Base-by-base conservation (phyloP, 208 protist species). In the Trypanosoma lewisi region DNA sequence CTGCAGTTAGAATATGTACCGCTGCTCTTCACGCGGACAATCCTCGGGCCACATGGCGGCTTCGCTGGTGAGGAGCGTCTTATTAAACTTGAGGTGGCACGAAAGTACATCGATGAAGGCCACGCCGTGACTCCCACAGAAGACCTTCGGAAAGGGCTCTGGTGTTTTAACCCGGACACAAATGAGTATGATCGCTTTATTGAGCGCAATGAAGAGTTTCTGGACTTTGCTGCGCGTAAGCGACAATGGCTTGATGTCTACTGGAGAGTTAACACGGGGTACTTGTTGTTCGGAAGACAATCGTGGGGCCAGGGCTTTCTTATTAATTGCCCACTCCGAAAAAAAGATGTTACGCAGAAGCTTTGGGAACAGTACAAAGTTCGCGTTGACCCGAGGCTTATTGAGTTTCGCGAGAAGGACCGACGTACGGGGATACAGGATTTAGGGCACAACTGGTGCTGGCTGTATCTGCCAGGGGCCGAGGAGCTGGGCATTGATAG, bases 351-450 rank as follows among this genome's bases (percentile, higher is more conserved):
- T 39, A 72, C 85, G 19, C 91, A 96, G 78, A 96, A 96, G 66
- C 77, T 96, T 70, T 96, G 91, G 88, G 85, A 96, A 75, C 91
- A 96, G 80, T 94, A 94, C 71, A 93, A 93, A 68, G 91, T 96
- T 23, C 85, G 91, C 28, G 63, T 96, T 0, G 91, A 96, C 42
- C 87, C 87, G 2, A 63, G 84, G 2, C 77, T 96, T 16, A 87
- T 96, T 51, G 91, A 96, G 56, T 84, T 96, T 51, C 82, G 91
- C 19, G 86, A 94, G 62, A 90, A 92, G 63, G 91, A 96, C 48
- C 73, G 86, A 17, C 83, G 78, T n/a, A 93, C 87, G 0, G 91
- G 91, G 3, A 96, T 96, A 64, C 86, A 96, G 53, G 85, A 96
- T 1, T 61, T 96, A 50, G 91, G 91, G 6, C 91, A 96, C 78